phyloP scores from a whole-genome alignment of 306 rosid species.

The Castanospermum australe region DNA sequence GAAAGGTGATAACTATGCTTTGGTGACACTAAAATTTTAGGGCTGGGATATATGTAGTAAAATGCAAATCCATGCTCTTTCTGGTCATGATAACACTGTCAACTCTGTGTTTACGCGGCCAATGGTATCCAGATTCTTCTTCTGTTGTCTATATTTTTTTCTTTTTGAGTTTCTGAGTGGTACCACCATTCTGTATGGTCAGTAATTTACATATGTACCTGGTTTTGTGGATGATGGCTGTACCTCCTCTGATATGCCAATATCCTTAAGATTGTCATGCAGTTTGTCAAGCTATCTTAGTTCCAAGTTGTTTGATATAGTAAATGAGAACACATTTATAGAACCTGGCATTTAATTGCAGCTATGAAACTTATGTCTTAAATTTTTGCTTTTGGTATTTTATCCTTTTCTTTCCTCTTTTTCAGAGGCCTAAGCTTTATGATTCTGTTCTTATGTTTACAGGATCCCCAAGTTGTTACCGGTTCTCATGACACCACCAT shows the following conservation, averaged over 20 bases:
- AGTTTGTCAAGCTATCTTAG: constrained; percentile 11
- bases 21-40: constrained; percentile 50
- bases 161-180: background rate
- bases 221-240: background rate
- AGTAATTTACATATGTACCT: background rate
- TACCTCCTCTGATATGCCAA: background rate
- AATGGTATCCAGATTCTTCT: constrained; percentile 52
- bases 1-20: constrained; percentile 21
- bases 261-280: constrained; percentile 11
- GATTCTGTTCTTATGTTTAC: constrained; percentile 25
- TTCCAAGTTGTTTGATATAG: constrained; percentile 13
- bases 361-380: background rate
- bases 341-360: constrained; percentile 2
- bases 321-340: background rate
- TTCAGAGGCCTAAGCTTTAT: background rate
- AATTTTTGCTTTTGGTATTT: constrained; percentile 3
- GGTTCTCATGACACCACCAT: constrained; percentile 96
- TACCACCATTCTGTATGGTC: background rate
- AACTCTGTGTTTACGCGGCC: constrained; percentile 96
- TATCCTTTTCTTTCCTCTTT: background rate
- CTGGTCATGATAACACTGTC: constrained; percentile 96
- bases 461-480: constrained; percentile 99
- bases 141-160: background rate
- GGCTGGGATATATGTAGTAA: constrained; percentile 99
- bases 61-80: constrained; percentile 83